These are phyloP conservation scores for Sugiyamaella floridensis DNA, from an alignment of 805 yeast genomes.

Conservation along the genomic window DNA sequence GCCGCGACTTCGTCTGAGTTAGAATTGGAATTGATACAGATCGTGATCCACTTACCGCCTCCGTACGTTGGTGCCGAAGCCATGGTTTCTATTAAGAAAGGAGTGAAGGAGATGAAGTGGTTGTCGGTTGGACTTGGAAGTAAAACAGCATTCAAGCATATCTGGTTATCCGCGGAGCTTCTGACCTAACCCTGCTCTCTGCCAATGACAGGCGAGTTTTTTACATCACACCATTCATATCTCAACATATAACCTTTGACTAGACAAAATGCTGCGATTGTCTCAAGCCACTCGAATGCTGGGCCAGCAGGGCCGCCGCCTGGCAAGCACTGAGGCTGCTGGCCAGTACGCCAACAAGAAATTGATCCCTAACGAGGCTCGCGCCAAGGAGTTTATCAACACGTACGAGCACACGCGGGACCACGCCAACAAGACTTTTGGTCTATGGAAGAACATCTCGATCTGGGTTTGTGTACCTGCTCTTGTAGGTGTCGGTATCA, in stretches of 20 bases:
- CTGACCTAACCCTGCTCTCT: background rate
- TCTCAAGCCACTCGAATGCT: constrained; percentile 1
- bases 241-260: background rate
- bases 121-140: background rate
- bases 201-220: background rate
- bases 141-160: background rate
- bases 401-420: constrained; percentile 57
- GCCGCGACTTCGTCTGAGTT: constrained; percentile 73
- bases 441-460: constrained; percentile 81
- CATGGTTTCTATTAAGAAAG: background rate
- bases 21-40: background rate
- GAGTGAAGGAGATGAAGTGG: background rate
- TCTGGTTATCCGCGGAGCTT: background rate
- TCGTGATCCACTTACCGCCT: constrained; percentile 8
- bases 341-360: constrained; percentile 8
- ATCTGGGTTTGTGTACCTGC: constrained; percentile 77
- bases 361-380: constrained; percentile 42
- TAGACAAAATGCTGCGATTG: background rate
- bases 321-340: constrained; percentile 6
- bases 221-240: background rate
- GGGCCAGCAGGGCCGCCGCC: constrained; percentile 5
- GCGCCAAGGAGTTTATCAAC: constrained; percentile 65
- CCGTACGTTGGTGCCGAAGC: constrained; percentile 7
- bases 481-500: constrained; percentile 64
- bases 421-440: constrained; percentile 74